Conservation (phyloP, 2,329 filamentous ascomycete species). For the Arthrinium phaeospermum region DNA sequence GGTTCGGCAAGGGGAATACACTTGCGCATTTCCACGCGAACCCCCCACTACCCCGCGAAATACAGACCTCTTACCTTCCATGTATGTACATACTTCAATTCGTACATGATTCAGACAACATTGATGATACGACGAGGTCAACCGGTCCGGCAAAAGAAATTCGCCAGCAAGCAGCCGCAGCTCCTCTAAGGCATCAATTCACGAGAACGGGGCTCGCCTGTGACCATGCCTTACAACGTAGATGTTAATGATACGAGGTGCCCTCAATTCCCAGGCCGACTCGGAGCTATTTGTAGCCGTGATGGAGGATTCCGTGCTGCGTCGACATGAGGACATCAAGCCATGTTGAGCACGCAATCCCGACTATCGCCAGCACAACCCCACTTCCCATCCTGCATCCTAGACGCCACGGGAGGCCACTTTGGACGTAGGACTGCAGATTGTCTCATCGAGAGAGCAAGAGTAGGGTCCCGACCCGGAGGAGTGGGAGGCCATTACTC, state of each 20-base stretch:
- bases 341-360: slow-evolving; percentile 12
- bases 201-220: neutral
- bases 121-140: neutral
- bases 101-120: neutral
- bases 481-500: neutral
- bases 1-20: neutral
- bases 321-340: slow-evolving; percentile 9
- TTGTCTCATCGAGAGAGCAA: neutral
- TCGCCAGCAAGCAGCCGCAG: neutral
- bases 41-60: slow-evolving; percentile 12
- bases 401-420: neutral
- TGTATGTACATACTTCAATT: neutral
- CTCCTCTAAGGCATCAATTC: neutral
- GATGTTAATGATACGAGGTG: slow-evolving; percentile 5
- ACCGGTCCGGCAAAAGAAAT: neutral
- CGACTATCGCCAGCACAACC: slow-evolving; percentile 10
- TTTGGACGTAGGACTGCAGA: neutral
- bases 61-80: neutral
- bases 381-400: neutral
- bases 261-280: neutral
- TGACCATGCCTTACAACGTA: neutral
- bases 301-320: neutral
- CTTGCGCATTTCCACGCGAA: neutral
- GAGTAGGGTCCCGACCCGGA: slow-evolving; percentile 8
- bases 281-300: neutral